Conservation (phyloP, 1,284 basidiomycete genomes). For the Psilocybe mexicana region DNA sequence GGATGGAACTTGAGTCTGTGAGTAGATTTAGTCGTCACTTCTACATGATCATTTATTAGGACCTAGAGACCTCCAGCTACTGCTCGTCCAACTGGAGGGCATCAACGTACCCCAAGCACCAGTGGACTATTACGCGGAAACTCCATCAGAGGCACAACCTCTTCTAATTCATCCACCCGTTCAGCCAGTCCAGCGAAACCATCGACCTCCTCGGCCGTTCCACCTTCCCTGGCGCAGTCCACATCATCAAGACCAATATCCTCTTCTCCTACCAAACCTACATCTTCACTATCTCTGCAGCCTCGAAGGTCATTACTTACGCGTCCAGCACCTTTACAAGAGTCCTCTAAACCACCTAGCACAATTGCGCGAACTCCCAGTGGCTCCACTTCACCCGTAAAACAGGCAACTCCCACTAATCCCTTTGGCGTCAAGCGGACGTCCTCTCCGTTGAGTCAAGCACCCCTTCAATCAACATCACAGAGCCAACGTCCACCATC, state of each 20-base stretch:
- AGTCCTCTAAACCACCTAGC: conserved; percentile 23
- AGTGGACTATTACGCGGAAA: conserved; percentile 36
- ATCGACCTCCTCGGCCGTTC: conserved; percentile 24
- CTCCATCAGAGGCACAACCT: conserved; percentile 37
- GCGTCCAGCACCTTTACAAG: conserved; percentile 33
- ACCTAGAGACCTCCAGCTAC: conserved; percentile 26
- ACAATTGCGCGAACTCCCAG: conserved; percentile 18
- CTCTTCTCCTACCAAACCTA: conserved; percentile 42
- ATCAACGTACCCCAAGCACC: conserved; percentile 44
- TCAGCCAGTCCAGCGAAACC: conserved; percentile 47
- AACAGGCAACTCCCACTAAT: conserved; percentile 7
- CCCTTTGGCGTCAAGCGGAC: conserved; percentile 28
- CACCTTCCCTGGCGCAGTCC: conserved; percentile 14
- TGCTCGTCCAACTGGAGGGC: conserved; percentile 35
- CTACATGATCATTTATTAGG: background rate
- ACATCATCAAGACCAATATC: conserved; percentile 16
- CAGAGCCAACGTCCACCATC: background rate
- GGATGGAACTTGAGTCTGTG: conserved; percentile 41
- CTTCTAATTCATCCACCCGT: conserved; percentile 43
- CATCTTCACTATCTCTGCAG: conserved; percentile 30
- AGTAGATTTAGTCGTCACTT: background rate
- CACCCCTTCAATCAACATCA: conserved; percentile 13
- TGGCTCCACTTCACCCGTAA: conserved; percentile 24
- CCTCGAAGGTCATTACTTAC: conserved; percentile 39
- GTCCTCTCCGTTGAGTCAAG: conserved; percentile 37